Conservation (phyloP, 129 eudicot genomes). For the Heracleum sosnowskyi region DNA sequence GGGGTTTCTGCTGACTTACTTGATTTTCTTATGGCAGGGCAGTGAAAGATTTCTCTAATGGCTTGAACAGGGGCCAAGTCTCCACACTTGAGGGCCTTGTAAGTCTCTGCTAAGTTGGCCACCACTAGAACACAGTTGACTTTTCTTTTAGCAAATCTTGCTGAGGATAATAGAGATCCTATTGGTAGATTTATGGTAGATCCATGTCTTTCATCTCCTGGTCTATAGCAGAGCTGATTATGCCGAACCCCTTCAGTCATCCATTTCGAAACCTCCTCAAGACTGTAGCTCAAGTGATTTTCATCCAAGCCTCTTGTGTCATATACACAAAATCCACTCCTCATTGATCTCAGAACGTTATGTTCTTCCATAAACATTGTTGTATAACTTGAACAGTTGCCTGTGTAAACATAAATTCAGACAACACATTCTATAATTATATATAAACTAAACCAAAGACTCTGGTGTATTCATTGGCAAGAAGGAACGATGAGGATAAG, state of each 20-base stretch:
- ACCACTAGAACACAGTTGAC: conserved; percentile 60
- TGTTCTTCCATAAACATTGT: conserved; percentile 75
- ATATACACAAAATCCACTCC: conserved; percentile 70
- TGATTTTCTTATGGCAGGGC: conserved; percentile 40
- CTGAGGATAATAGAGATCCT: conserved; percentile 12
- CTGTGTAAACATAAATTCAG: conserved; percentile 14
- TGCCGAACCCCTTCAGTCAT: conserved; percentile 52
- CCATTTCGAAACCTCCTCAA: conserved; percentile 54
- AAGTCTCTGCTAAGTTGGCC: conserved; percentile 42
- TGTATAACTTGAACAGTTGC: conserved; percentile 33
- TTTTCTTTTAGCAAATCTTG: conserved; percentile 43
- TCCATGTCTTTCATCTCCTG: conserved; percentile 26
- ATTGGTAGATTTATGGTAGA: background rate
- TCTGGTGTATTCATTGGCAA: background rate
- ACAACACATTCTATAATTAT: background rate
- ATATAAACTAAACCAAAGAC: too few species aligned
- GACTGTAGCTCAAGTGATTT: conserved; percentile 29
- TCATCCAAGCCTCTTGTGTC: conserved; percentile 64
- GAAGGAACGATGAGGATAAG: too few species aligned
- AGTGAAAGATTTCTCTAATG: conserved; percentile 38
- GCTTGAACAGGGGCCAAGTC: conserved; percentile 49
- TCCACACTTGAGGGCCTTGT: conserved; percentile 40
- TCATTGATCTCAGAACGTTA: conserved; percentile 63
- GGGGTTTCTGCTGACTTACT: conserved; percentile 36
- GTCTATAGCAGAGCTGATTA: conserved; percentile 42